Evolutionary conservation across 331 rosid species (phyloP), one percentile per base, ranked within the genome.

Genomic region (Phaseolus coccineus): DNA sequence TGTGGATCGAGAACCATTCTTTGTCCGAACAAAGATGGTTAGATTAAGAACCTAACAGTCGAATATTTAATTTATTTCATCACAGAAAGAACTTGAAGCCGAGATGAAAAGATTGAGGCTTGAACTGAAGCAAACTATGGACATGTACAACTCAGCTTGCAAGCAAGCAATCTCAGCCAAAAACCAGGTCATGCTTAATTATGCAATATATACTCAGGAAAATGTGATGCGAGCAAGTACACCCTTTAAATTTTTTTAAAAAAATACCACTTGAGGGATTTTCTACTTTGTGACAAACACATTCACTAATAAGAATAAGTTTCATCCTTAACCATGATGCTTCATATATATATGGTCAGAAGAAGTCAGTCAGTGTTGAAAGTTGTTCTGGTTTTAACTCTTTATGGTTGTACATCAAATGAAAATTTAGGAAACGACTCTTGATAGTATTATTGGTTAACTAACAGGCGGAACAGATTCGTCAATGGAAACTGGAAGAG

Each of bases 161-260:
- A 96, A 90, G 84, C 98, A 96, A 89, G 99, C 99, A 58, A 91
- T 96, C 79, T 89, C 97, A 52, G 99, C 99, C 27, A 91, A 96
- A 87, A 89, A 90, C 42, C 80, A 91, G 97, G 98, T 91, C 66
- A 76, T 77, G 70, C n/a, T 24, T 61, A 48, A 9, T 51, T 53
- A 40, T 51, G n/a, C 77, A 57, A 16, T 68, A n/a, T 33, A 31
- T 61, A 13, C 5, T 5, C 11, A 30, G 69, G 44, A 81, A 67
- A 33, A 66, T 28, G 13, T 19, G 61, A 55, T 19, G 30, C 30
- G 13, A 55, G 61, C 14, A 6, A 48, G 19, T 48, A 4, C 6
- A 14, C 19, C 56, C 12, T 14, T 48, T 48, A 12, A 12, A 13
- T 1, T 50, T 50, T 50, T 4, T 4, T 0, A 50, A 50, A 50